Percentiles rank a stretch among this genome's conserved stretches.
Evolutionary conservation across 441 rosid genomes (phyloP).

Genomic region (Adansonia gregorii): DNA sequence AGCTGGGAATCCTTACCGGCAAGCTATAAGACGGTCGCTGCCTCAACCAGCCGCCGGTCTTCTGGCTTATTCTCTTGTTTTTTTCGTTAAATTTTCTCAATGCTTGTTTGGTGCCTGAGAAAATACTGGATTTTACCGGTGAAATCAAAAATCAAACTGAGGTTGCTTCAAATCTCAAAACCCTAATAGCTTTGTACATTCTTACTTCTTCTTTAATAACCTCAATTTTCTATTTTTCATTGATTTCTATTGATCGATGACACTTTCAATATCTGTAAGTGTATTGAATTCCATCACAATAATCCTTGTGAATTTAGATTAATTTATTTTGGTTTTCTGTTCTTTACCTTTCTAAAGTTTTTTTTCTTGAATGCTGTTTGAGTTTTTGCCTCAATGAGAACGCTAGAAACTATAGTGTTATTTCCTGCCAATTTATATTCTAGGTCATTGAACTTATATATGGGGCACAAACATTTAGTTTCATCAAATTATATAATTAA

Average conservation of each 20-base stretch:
- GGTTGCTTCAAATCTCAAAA: not conserved
- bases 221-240: not conserved
- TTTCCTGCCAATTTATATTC: no score
- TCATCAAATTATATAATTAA: no score
- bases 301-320: not conserved
- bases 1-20: no score
- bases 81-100: not conserved
- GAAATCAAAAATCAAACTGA: not conserved
- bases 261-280: not conserved
- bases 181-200: not conserved
- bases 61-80: not conserved
- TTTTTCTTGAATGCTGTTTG: no score
- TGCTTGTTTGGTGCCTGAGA: not conserved
- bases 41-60: no score
- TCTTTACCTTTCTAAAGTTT: no score
- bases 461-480: no score
- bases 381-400: no score
- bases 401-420: no score
- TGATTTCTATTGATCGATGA: not conserved
- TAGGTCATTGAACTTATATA: no score
- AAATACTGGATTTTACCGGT: not conserved
- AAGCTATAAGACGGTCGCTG: no score
- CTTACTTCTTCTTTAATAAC: not conserved
- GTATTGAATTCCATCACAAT: not conserved
- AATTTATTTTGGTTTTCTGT: not conserved